phyloP scores from a whole-genome alignment of 2,329 filamentous ascomycete species.

The Cryphonectria japonica region DNA sequence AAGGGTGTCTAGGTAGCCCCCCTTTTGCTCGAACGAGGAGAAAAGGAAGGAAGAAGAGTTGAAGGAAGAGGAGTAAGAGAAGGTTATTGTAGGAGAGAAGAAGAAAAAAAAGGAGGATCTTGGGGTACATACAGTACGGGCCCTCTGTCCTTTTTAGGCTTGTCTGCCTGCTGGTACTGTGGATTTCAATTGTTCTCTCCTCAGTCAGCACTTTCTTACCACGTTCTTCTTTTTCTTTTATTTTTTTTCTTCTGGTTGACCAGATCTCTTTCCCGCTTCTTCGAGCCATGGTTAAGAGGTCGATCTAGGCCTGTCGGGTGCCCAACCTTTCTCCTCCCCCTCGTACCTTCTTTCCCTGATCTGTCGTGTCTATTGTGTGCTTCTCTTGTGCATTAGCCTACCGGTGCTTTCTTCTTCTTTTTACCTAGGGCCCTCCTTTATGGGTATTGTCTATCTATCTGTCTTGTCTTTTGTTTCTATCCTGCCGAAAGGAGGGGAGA shows the following conservation, averaged over 20 bases:
- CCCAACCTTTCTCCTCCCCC: background rate
- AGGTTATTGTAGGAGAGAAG: background rate
- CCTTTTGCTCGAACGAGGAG: background rate
- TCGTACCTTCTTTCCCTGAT: background rate
- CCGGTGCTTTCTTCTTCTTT: conserved; percentile 17
- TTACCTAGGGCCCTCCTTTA: background rate
- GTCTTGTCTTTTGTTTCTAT: conserved; percentile 2
- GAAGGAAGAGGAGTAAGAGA: background rate
- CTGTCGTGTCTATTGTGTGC: conserved; percentile 19
- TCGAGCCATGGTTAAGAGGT: background rate
- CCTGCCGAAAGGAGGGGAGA: conserved; percentile 8
- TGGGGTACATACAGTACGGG: conserved; percentile 3
- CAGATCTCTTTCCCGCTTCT: background rate
- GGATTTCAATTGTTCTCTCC: background rate
- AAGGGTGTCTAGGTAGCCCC: background rate
- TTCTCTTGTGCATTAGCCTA: conserved; percentile 22
- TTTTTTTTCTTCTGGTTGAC: background rate
- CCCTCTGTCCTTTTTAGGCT: too few relatives aligned
- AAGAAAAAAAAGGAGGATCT: background rate
- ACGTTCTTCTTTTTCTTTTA: background rate
- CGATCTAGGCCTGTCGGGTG: background rate
- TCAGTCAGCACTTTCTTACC: background rate
- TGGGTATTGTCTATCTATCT: too few relatives aligned
- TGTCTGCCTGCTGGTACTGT: background rate
- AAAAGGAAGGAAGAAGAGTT: background rate